These are phyloP conservation scores for Croton laevigatus DNA, from an alignment of 441 rosid species.

Conservation along the genomic window DNA sequence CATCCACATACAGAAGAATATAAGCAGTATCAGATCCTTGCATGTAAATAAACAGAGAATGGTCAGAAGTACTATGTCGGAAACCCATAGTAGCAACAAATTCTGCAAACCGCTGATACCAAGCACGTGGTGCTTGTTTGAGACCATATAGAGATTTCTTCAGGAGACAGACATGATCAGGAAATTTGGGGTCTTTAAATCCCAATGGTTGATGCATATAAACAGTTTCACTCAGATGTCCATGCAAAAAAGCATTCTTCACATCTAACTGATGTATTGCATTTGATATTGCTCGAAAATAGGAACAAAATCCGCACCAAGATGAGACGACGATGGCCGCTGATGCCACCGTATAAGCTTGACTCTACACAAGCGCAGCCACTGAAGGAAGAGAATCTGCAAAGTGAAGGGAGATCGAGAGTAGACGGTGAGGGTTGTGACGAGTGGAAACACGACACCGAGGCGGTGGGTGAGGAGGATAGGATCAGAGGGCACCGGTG, in stretches of 20 bases:
- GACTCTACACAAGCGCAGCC: slow-evolving; percentile 57
- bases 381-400: slow-evolving; percentile 52
- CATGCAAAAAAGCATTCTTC: no score
- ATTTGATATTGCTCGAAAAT: slow-evolving; percentile 47
- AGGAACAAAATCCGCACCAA: slow-evolving; percentile 53
- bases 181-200: no score
- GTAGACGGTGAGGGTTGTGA: slow-evolving; percentile 52
- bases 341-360: slow-evolving; percentile 88
- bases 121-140: no score
- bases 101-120: no score
- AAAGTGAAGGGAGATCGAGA: slow-evolving; percentile 56
- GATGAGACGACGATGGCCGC: slow-evolving; percentile 37
- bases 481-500: slow-evolving; percentile 36
- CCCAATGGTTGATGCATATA: no score
- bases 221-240: no score
- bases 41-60: slow-evolving; percentile 20
- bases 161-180: no score
- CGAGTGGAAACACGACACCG: slow-evolving; percentile 54
- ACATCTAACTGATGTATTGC: not conserved
- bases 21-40: slow-evolving; percentile 39
- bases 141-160: no score
- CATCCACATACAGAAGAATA: no score
- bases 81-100: no score
- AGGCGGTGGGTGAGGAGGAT: slow-evolving; percentile 54
- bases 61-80: no score